Evolutionary conservation across 1,284 basidiomycete genomes (phyloP).

Genomic region (Tylopilus sp.): DNA sequence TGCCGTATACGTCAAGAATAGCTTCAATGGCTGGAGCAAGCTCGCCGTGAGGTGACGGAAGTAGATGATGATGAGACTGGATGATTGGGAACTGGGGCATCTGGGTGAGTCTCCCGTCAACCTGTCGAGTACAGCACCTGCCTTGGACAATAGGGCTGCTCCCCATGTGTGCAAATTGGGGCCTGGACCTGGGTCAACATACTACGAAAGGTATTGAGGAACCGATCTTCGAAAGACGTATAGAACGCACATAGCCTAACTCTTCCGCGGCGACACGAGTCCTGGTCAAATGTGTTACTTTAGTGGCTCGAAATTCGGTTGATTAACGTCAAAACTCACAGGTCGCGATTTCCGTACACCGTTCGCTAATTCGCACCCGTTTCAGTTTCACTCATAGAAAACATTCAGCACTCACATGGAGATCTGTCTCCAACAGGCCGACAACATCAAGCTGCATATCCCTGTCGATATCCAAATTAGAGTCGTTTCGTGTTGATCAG

Average conservation of each 20-base stretch:
- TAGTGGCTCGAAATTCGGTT: background rate
- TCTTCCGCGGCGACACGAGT: constrained; percentile 77
- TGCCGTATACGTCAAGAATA: constrained; percentile 80
- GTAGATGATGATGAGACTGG: constrained; percentile 83
- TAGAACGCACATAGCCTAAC: constrained; percentile 68
- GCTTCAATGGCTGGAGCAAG: constrained; percentile 92
- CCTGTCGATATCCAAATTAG: constrained; percentile 32
- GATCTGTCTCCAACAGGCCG: constrained; percentile 84
- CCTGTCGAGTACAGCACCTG: constrained; percentile 17
- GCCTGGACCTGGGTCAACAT: constrained; percentile 82
- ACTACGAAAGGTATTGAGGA: constrained; percentile 38
- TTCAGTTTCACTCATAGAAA: background rate
- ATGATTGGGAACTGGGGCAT: constrained; percentile 83
- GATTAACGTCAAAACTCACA: constrained; percentile 46
- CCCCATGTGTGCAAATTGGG: constrained; percentile 94
- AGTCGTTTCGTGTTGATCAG: background rate
- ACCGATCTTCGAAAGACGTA: background rate
- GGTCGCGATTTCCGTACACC: constrained; percentile 86
- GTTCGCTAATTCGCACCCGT: constrained; percentile 51
- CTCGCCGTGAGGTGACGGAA: constrained; percentile 87
- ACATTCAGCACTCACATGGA: constrained; percentile 56
- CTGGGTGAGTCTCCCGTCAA: constrained; percentile 1
- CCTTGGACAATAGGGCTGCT: constrained; percentile 78
- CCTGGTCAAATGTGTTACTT: constrained; percentile 36
- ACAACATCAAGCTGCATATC: constrained; percentile 83